These are phyloP conservation scores for Fagopyrum esculentum DNA, from an alignment of 148 eudicot species.

Conservation along the genomic window DNA sequence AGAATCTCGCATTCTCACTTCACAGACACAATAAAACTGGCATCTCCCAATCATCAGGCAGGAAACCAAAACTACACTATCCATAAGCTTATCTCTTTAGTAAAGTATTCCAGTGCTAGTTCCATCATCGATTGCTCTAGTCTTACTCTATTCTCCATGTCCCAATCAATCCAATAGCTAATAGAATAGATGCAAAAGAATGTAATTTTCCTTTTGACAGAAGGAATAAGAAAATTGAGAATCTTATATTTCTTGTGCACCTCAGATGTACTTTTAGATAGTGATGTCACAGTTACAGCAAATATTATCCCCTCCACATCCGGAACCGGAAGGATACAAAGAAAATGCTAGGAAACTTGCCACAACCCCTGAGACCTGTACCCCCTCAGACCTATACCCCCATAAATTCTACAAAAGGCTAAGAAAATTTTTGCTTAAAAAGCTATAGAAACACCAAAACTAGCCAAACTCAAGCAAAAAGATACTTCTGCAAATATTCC, in stretches of 20 bases:
- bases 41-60: not conserved
- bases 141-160: slow-evolving; percentile 1
- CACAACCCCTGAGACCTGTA: not conserved
- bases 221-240: not conserved
- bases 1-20: not conserved
- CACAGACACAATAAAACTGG: not conserved
- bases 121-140: slow-evolving; percentile 1
- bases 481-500: not conserved
- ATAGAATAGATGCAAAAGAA: not conserved
- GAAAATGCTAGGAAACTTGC: slow-evolving; percentile 4
- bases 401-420: not conserved
- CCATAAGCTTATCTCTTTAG: slow-evolving; percentile 1
- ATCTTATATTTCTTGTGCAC: not conserved
- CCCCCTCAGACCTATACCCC: not conserved
- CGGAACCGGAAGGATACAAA: not conserved
- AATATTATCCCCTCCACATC: not conserved
- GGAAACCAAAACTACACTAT: not conserved
- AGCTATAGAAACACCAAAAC: not conserved
- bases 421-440: not conserved
- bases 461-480: not conserved
- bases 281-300: not conserved
- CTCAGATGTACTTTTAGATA: not conserved
- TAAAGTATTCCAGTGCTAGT: not conserved
- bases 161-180: slow-evolving; percentile 1
- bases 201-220: not conserved